Evolutionary conservation across 2,329 filamentous ascomycete species (phyloP).

Genomic region (Elsinoe batatas): DNA sequence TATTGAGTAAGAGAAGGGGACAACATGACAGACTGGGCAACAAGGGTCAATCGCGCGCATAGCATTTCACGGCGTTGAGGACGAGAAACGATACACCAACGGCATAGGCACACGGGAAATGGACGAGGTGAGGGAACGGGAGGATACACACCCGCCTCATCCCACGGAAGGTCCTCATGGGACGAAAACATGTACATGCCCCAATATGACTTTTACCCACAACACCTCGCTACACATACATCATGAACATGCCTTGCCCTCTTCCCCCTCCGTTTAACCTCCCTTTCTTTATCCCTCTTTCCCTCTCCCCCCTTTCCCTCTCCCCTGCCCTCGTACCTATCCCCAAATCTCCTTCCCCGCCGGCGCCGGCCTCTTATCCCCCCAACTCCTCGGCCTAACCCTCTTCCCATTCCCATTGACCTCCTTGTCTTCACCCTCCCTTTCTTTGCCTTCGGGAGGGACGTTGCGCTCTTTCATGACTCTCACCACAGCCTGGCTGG

Average conservation of each 20-base stretch:
- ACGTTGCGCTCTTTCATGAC: constrained; percentile 1
- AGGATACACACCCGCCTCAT: too few relatives aligned
- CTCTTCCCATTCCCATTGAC: constrained; percentile 16
- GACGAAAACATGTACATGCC: too few relatives aligned
- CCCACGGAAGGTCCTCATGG: too few relatives aligned
- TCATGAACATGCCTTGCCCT: too few relatives aligned
- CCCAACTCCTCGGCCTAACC: constrained; percentile 3
- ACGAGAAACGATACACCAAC: too few relatives aligned
- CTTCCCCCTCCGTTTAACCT: too few relatives aligned
- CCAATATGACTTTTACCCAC: too few relatives aligned
- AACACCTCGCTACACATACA: too few relatives aligned
- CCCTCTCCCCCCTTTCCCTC: neutral
- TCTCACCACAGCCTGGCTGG: constrained; percentile 2
- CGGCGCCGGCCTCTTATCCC: neutral
- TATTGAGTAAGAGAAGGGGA: neutral
- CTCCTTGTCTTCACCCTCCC: neutral
- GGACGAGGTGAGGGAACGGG: too few relatives aligned
- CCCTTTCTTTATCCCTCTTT: neutral
- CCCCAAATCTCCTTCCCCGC: neutral
- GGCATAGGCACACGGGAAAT: too few relatives aligned
- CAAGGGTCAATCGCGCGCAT: neutral
- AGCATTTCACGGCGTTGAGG: too few relatives aligned
- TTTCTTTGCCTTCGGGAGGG: neutral
- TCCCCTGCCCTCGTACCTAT: neutral
- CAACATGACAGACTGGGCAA: too few relatives aligned